Base-by-base conservation (phyloP, 768 basidiomycete species). In the Butyriboletus loyo region DNA sequence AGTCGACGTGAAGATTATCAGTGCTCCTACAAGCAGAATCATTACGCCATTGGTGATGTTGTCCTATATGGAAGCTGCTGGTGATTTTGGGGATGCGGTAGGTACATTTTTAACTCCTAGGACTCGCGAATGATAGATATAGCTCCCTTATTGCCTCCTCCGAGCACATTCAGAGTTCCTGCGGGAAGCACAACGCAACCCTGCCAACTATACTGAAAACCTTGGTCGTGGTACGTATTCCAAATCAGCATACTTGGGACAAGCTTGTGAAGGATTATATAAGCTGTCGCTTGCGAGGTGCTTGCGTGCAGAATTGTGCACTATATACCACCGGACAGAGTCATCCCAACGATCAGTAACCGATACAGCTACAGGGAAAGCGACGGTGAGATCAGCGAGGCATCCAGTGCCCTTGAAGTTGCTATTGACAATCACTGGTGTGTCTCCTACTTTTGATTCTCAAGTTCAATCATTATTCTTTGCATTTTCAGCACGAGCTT, bases 361-460 rank as follows among this genome's bases (percentile, higher is more conserved):
- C 80, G 95, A 4, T 93, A 84, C 70, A 78, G 79, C 52, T 84
- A 89, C 62, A 70, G 73, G 36, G 85, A 91, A 64, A 64, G 75
- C 32, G 90, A 96, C 63, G 92, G 89, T 0, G 90, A 90, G 50
- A 69, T 74, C 41, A 90, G 88, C 53, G 86, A 85, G 38, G 79
- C 84, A 59, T 75, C 82, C 5, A 92, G 88, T 61, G 86, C 88
- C 8, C 74, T 97, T 38, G 95, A 98, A 67, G 73, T 86, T 67
- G 93, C 95, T n/a, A 90, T 96, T 55, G 95, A 98, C 68, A 82
- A 90, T 49, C 84, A 92, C 60, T 92, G 92, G 91, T 92, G 57
- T 35, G 64, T 49, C 39, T 50, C 43, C 40, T 9, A 19, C n/a
- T 28, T 42, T 2, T 37, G 13, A 27, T 28, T 15, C 17, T 53